Percentiles rank a stretch among this genome's conserved stretches.
Evolutionary conservation across 176 grass and related monocot genomes (phyloP).

Genomic region (Aegilops speltoides): DNA sequence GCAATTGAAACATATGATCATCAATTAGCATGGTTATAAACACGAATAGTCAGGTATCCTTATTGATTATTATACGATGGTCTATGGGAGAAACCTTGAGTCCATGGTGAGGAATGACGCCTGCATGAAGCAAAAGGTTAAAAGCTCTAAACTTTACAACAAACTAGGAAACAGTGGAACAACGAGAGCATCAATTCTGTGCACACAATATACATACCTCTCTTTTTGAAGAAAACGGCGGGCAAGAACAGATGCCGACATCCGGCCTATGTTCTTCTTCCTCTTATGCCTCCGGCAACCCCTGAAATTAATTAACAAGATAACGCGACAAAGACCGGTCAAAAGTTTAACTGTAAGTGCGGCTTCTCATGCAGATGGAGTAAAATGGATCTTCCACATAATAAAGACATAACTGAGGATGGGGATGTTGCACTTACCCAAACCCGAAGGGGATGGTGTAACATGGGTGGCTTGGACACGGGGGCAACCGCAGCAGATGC

Average conservation of each 20-base stretch:
- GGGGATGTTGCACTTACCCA: background rate
- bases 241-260: slow-evolving; percentile 15
- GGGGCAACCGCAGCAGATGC: background rate
- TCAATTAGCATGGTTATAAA: background rate
- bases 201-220: background rate
- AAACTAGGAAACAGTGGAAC: background rate
- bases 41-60: background rate
- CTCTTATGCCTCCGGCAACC: background rate
- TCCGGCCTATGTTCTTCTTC: slow-evolving; percentile 3
- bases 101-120: background rate
- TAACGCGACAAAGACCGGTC: background rate
- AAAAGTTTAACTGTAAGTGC: background rate
- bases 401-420: background rate
- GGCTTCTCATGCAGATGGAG: background rate
- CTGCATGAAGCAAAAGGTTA: background rate
- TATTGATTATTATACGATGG: background rate
- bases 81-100: background rate
- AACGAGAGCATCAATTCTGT: background rate
- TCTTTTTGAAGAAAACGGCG: background rate
- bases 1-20: slow-evolving; percentile 1
- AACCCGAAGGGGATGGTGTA: background rate
- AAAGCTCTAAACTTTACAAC: background rate
- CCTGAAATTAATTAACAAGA: background rate
- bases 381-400: background rate
- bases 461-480: background rate